phyloP scores from a whole-genome alignment of 805 yeast genomes.

The Vanderwaltozyma verrucispora region DNA sequence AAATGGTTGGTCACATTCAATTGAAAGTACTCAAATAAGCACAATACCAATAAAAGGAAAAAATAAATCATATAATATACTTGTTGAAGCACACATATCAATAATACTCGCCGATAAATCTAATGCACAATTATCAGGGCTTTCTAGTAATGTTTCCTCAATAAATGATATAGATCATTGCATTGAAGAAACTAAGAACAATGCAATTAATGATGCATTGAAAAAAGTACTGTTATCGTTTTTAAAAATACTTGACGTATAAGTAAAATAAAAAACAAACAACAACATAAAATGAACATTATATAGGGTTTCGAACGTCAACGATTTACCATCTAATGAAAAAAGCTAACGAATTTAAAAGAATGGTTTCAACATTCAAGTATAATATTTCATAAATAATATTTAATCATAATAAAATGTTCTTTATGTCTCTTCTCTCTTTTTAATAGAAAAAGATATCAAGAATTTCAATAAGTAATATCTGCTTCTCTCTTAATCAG shows the following conservation, averaged over 20 bases:
- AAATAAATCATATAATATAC: slow-evolving; percentile 14
- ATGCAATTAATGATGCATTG: slow-evolving; percentile 72
- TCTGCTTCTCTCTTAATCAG: too few species aligned
- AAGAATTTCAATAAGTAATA: too few species aligned
- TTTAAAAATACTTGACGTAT: neutral
- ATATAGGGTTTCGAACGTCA: too few species aligned
- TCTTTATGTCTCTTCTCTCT: too few species aligned
- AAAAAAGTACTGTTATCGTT: slow-evolving; percentile 59
- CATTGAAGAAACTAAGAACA: slow-evolving; percentile 71
- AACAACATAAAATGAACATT: too few species aligned
- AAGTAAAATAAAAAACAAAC: too few species aligned
- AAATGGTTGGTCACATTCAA: neutral
- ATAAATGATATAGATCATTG: slow-evolving; percentile 6
- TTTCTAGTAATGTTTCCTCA: neutral
- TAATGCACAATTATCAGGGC: slow-evolving; percentile 65
- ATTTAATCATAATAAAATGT: too few species aligned
- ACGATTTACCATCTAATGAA: too few species aligned
- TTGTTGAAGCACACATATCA: slow-evolving; percentile 40
- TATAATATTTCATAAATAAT: too few species aligned
- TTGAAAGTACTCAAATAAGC: neutral
- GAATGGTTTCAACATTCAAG: too few species aligned
- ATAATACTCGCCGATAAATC: slow-evolving; percentile 73
- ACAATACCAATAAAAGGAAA: neutral
- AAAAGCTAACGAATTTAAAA: too few species aligned
- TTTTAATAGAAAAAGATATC: too few species aligned